A percentile compares a stretch with the other conserved stretches of the same genome.
These are phyloP conservation scores for Penicillium janthinellum DNA, from an alignment of 2,329 filamentous ascomycete species.

Conservation along the genomic window DNA sequence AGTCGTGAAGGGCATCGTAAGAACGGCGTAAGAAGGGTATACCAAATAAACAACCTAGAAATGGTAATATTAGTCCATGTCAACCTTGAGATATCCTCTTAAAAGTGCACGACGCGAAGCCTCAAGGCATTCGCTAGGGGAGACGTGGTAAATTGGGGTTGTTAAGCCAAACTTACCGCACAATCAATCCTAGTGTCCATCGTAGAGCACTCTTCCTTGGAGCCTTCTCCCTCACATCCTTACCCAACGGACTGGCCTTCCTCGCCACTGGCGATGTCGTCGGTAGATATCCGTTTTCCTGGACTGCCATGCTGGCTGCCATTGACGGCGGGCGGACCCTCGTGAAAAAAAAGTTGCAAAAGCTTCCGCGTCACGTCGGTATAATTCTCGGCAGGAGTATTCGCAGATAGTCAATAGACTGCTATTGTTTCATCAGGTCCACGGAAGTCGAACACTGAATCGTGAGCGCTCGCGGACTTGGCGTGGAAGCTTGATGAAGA, in stretches of 20 bases:
- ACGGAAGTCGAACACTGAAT: not conserved
- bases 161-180: conserved; percentile 32
- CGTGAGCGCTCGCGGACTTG: not conserved
- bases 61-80: conserved; percentile 10
- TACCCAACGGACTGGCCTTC: conserved; percentile 11
- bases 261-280: conserved; percentile 15
- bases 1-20: conserved; percentile 78
- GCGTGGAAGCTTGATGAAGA: conserved; percentile 12
- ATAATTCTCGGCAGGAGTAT: not conserved
- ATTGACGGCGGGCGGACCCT: conserved; percentile 15
- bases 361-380: not conserved
- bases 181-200: conserved; percentile 39
- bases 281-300: conserved; percentile 31
- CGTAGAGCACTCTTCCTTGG: conserved; percentile 28
- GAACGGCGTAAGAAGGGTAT: conserved; percentile 74
- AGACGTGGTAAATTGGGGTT: not conserved
- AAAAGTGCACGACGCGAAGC: not conserved
- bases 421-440: conserved; percentile 10
- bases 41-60: conserved; percentile 78
- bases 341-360: conserved; percentile 7
- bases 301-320: conserved; percentile 28
- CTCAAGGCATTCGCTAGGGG: no score
- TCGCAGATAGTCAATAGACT: not conserved
- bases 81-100: not conserved
- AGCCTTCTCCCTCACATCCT: conserved; percentile 15